Base-by-base conservation (phyloP, 2,329 filamentous ascomycete species). In the Aaosphaeria arxii region DNA sequence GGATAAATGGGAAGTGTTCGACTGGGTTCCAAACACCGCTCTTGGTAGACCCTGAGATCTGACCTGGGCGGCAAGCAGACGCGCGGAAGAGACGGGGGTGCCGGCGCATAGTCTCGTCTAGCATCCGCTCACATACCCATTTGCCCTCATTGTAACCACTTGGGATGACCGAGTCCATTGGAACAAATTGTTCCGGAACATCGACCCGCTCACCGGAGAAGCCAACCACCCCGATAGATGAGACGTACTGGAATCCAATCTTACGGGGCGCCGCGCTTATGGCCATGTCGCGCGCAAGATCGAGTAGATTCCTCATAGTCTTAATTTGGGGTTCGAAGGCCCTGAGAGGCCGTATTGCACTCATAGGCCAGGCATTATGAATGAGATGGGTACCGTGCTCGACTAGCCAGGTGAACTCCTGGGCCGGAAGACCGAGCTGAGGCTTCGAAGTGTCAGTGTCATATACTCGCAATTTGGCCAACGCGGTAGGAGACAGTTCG, bases 321-420 rank as follows among this genome's bases (percentile, higher is more conserved):
- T 72, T 66, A 38, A 82, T 71, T 52, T 80, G 73, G 0, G 74
- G 68, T 56, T 78, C 76, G 45, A 81, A 82, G 0, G 73, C 77
- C 32, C 71, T 66, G 9, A 80, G 51, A 1, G 71, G 62, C 28
- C 80, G 70, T 56, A 76, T 79, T 59, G 76, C 79, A 61, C 80
- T 78, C 59, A 82, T 79, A 0, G 71, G 71, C 75, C 76, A 80
- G 0, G 77, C 77, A 51, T 77, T 80, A 60, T 82, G 79, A 29
- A 77, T 46, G 36, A 82, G 72, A 49, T 79, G 73, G 0, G 78
- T 81, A 6, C 74, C 74, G 2, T 44, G 55, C 0, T 53, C n/a
- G 0, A 62, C 54, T 1, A 81, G 65, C 0, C 45, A 28, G 3
- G 57, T 38, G 52, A 80, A 79, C 1, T 69, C 61, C 4, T 57